These are phyloP conservation scores for Pythium biforme DNA, from an alignment of 352 stramenopile species.

Conservation along the genomic window DNA sequence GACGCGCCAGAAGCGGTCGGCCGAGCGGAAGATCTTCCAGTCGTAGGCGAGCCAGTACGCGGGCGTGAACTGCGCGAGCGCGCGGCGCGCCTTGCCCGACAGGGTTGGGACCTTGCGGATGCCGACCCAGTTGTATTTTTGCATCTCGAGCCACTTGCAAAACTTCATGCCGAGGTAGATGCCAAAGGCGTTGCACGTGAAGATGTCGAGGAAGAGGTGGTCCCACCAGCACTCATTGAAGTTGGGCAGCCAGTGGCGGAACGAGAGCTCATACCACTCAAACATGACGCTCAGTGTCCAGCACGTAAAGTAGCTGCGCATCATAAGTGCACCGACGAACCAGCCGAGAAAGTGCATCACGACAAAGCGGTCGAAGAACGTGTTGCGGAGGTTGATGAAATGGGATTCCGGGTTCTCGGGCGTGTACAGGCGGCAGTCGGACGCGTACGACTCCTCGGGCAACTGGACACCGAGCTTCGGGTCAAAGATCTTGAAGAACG, in stretches of 20 bases:
- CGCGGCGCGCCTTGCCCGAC: slow-evolving; percentile 75
- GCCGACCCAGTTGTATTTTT: slow-evolving; percentile 88
- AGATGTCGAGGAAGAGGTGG: slow-evolving; percentile 92
- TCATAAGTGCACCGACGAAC: slow-evolving; percentile 86
- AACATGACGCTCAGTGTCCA: slow-evolving; percentile 85
- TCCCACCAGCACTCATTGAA: slow-evolving; percentile 97
- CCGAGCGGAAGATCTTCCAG: slow-evolving; percentile 93
- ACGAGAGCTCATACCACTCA: slow-evolving; percentile 86
- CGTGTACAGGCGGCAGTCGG: slow-evolving; percentile 85
- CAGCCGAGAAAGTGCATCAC: slow-evolving; percentile 91
- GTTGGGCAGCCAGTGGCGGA: slow-evolving; percentile 91
- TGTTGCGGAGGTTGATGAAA: slow-evolving; percentile 78
- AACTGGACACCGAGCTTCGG: slow-evolving; percentile 69
- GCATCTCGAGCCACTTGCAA: slow-evolving; percentile 85
- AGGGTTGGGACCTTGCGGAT: slow-evolving; percentile 85
- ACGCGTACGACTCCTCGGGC: slow-evolving; percentile 76
- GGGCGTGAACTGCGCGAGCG: slow-evolving; percentile 88
- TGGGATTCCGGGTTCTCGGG: slow-evolving; percentile 79
- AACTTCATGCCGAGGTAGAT: slow-evolving; percentile 90
- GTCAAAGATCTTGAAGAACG: slow-evolving; percentile 87
- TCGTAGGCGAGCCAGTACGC: slow-evolving; percentile 90
- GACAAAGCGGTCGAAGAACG: slow-evolving; percentile 87
- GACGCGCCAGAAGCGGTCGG: slow-evolving; percentile 88
- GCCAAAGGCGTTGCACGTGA: slow-evolving; percentile 92
- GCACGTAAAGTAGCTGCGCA: slow-evolving; percentile 80